Conservation (phyloP, 768 basidiomycete species). For the Inosperma sp. region DNA sequence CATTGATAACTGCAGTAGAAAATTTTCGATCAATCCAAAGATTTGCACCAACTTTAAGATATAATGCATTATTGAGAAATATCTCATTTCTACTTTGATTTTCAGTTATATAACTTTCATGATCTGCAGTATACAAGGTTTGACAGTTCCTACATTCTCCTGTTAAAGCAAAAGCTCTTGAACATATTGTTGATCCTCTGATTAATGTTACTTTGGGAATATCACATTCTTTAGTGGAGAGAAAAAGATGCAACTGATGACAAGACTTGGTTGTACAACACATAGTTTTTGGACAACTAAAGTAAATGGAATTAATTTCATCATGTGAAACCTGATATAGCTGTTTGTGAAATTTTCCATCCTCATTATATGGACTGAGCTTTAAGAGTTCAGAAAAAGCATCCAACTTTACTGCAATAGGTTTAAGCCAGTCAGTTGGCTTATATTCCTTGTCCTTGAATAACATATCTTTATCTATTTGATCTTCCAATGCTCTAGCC, state of each 20-base stretch:
- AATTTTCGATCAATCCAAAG: slow-evolving; percentile 15
- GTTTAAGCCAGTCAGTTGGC: background rate
- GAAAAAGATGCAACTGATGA: background rate
- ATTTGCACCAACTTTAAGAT: slow-evolving; percentile 15
- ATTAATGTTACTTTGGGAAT: slow-evolving; percentile 10
- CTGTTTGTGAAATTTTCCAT: background rate
- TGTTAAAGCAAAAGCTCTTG: slow-evolving; percentile 5
- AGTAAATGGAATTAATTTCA: background rate
- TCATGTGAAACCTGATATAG: background rate
- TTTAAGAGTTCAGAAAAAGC: background rate
- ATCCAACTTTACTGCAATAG: background rate
- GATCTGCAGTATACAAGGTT: slow-evolving; percentile 14
- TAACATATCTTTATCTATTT: background rate
- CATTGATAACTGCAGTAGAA: slow-evolving; percentile 19
- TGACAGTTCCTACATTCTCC: slow-evolving; percentile 12
- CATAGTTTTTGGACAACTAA: slow-evolving; percentile 2
- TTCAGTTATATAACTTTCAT: slow-evolving; percentile 7
- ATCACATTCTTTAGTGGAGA: slow-evolving; percentile 4
- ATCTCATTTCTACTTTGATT: background rate
- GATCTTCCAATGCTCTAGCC: background rate
- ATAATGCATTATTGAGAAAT: slow-evolving; percentile 9
- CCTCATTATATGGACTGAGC: background rate
- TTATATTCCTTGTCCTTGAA: background rate
- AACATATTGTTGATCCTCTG: slow-evolving; percentile 4
- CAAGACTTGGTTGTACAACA: slow-evolving; percentile 1